Conservation (phyloP, 345 rosid genomes). For the Carallia pectinifolia region DNA sequence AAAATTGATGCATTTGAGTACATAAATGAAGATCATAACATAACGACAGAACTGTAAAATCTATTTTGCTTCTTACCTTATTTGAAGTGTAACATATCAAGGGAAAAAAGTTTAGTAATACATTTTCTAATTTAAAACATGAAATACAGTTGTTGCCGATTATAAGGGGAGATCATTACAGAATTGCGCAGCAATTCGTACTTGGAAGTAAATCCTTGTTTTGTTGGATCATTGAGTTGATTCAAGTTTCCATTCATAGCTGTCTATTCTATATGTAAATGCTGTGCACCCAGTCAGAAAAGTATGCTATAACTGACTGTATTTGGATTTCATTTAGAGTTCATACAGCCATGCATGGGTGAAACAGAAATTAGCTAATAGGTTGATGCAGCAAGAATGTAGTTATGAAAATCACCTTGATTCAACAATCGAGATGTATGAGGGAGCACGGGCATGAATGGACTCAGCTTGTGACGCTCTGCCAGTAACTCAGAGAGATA, state of each 20-base stretch:
- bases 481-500: slow-evolving; percentile 73
- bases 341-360: not conserved
- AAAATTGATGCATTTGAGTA: not conserved
- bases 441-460: slow-evolving; percentile 72
- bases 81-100: not conserved
- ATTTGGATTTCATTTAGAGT: not conserved
- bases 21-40: not conserved
- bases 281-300: too few species aligned
- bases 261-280: too few species aligned
- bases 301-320: too few species aligned
- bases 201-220: too few species aligned
- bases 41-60: too few species aligned
- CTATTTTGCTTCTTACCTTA: too few species aligned
- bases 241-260: too few species aligned
- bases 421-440: slow-evolving; percentile 54
- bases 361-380: not conserved
- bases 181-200: too few species aligned
- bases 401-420: slow-evolving; percentile 57
- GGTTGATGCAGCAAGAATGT: not conserved
- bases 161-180: too few species aligned
- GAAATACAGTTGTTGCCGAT: too few species aligned
- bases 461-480: slow-evolving; percentile 73
- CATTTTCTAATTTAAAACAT: not conserved
- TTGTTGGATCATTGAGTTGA: too few species aligned
- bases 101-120: not conserved